Percentiles rank a stretch among this genome's conserved stretches.
Conservation (phyloP, 2,329 filamentous ascomycete species). For the Trichophyton schoenleinii region DNA sequence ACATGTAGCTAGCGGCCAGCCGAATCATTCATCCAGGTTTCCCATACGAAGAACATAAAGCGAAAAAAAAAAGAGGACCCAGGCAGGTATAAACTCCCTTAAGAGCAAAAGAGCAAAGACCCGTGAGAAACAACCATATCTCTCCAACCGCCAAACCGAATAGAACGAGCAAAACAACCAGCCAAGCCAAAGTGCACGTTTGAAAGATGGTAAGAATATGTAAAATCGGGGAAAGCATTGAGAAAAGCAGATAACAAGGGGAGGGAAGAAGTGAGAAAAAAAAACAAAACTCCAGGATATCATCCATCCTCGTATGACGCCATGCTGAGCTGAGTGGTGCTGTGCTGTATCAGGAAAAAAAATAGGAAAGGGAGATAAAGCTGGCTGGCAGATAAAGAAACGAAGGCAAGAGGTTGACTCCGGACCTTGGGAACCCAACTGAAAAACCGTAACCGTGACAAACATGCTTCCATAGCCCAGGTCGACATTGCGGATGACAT, state of each 20-base stretch:
- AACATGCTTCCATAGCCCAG: neutral
- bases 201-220: neutral
- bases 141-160: neutral
- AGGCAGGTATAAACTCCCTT: neutral
- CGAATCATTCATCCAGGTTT: conserved; percentile 2
- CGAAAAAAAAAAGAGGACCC: neutral
- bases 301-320: neutral
- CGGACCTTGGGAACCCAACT: neutral
- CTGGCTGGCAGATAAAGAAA: neutral
- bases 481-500: neutral
- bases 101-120: no score
- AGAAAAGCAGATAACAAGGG: no score
- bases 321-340: neutral
- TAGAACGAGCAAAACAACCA: neutral
- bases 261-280: neutral
- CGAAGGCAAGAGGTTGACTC: neutral
- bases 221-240: neutral
- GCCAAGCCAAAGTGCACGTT: neutral
- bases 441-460: neutral
- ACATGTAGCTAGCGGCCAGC: conserved; percentile 1
- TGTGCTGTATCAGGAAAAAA: neutral
- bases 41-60: neutral
- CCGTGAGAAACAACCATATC: neutral
- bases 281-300: neutral
- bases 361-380: neutral